These are phyloP conservation scores for Zostera marina DNA, from an alignment of 116 monocot genomes.

Conservation along the genomic window DNA sequence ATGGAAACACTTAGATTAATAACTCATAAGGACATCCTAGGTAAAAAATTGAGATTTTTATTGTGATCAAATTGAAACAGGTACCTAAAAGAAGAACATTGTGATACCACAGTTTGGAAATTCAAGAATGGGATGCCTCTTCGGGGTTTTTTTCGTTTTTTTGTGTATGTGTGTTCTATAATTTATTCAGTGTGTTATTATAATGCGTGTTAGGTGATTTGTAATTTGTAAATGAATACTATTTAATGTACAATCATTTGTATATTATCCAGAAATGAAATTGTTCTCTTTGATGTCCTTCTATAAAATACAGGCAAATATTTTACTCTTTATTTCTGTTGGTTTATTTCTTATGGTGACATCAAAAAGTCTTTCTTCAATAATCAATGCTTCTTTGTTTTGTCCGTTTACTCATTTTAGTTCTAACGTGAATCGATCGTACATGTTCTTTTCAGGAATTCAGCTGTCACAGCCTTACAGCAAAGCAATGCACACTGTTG, in stretches of 20 bases:
- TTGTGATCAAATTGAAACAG: neutral
- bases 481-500: too few species aligned
- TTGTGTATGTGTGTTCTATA: neutral
- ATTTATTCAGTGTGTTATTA: neutral
- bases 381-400: too few species aligned
- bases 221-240: neutral
- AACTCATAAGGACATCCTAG: neutral
- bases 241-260: neutral
- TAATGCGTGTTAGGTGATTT: neutral
- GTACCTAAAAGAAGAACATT: slow-evolving; percentile 1
- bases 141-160: too few species aligned
- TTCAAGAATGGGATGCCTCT: neutral
- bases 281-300: neutral
- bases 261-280: slow-evolving; percentile 1
- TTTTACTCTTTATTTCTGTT: too few species aligned
- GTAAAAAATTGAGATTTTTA: neutral
- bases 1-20: neutral
- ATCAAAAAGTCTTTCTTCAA: too few species aligned
- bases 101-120: neutral
- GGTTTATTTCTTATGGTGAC: too few species aligned
- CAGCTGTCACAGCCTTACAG: too few species aligned
- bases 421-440: too few species aligned
- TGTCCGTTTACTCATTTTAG: too few species aligned
- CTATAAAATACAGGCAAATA: neutral
- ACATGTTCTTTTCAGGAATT: too few species aligned